Evolutionary conservation across 345 rosid species (phyloP).

Genomic region (Bruguiera parviflora): DNA sequence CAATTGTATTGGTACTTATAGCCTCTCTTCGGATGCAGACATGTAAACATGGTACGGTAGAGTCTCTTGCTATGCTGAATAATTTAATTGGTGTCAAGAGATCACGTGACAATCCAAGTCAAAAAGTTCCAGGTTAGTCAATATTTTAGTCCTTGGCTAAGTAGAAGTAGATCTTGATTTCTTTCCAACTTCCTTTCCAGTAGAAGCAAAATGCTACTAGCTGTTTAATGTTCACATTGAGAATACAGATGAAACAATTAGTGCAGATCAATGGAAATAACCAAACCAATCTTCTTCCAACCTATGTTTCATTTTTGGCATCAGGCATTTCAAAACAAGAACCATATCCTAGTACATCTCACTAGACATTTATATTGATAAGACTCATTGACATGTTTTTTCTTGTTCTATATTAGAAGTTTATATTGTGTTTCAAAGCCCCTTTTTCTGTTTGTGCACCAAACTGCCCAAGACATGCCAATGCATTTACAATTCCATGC

Average conservation of each 20-base stretch:
- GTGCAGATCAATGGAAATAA: too few relatives aligned
- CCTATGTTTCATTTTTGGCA: background rate
- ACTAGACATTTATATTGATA: background rate
- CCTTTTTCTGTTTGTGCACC: background rate
- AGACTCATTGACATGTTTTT: too few relatives aligned
- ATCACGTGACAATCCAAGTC: slow-evolving; percentile 44
- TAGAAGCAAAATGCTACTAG: slow-evolving; percentile 1
- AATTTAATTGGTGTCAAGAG: slow-evolving; percentile 43
- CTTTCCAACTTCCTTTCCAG: slow-evolving; percentile 14
- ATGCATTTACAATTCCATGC: background rate
- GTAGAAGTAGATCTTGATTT: background rate
- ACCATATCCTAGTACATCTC: background rate
- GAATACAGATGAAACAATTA: background rate
- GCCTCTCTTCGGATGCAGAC: slow-evolving; percentile 46
- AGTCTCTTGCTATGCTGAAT: slow-evolving; percentile 30
- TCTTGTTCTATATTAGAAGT: too few relatives aligned
- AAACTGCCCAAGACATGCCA: background rate
- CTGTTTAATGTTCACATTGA: background rate
- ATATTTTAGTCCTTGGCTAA: background rate
- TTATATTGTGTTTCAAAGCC: background rate
- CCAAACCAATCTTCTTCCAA: background rate
- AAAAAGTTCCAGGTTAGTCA: slow-evolving; percentile 57
- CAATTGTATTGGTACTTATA: slow-evolving; percentile 13
- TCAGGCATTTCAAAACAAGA: background rate
- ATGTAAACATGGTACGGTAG: slow-evolving; percentile 29